phyloP scores from a whole-genome alignment of 257 asterid species.

The Nicotiana benthamiana region DNA sequence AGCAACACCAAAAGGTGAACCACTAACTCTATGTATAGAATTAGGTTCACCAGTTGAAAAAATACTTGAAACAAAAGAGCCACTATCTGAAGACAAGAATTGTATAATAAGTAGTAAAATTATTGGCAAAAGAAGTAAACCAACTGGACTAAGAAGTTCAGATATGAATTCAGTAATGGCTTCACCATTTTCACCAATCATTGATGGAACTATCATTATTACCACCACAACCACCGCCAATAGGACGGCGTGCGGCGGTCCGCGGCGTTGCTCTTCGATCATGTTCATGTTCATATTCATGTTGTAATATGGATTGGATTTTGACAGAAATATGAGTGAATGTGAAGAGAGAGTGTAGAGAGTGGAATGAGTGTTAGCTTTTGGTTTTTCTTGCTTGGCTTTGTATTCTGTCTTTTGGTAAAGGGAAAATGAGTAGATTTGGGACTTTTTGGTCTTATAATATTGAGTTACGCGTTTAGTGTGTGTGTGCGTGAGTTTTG shows the following conservation, averaged over 20 bases:
- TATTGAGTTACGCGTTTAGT: neutral
- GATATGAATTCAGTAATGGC: constrained; percentile 75
- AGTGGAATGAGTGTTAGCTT: neutral
- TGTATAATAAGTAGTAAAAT: constrained; percentile 66
- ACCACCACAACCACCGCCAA: constrained; percentile 59
- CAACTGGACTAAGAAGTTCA: constrained; percentile 66
- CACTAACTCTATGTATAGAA: constrained; percentile 73
- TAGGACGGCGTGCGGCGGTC: constrained; percentile 69
- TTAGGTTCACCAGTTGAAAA: constrained; percentile 68
- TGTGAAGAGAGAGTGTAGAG: neutral
- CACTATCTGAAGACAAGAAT: constrained; percentile 77
- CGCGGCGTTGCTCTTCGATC: constrained; percentile 67
- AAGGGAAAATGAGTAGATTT: neutral
- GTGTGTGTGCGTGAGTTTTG: neutral
- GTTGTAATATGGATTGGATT: too few relatives aligned
- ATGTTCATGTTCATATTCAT: neutral
- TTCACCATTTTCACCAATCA: constrained; percentile 77
- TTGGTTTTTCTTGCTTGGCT: neutral
- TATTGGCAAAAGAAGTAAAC: constrained; percentile 71
- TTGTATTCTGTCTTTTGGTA: neutral
- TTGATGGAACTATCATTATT: constrained; percentile 49
- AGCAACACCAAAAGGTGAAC: constrained; percentile 89
- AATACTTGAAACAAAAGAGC: constrained; percentile 41
- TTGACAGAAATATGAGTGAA: neutral
- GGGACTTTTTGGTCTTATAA: neutral